Base-by-base conservation (phyloP, 306 rosid genomes). In the Citrullus colocynthis region DNA sequence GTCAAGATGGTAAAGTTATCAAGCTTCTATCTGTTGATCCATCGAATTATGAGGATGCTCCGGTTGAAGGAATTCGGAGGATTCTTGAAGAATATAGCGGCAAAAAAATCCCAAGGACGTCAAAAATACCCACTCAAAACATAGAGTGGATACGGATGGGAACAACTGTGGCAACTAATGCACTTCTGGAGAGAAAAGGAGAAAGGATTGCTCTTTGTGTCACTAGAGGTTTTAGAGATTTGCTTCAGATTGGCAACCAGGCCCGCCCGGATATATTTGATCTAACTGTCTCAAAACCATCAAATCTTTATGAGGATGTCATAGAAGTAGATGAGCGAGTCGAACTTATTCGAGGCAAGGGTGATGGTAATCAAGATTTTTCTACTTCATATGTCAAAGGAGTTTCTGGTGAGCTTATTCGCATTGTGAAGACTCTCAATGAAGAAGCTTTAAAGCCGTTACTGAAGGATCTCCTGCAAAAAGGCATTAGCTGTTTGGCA, bases 91-190 rank as follows among this genome's bases (percentile, higher is more conserved):
- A 94, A 24, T 90, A 77, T 75, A 82, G 79, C 0, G 89, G 95
- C 21, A 76, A 88, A 77, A 88, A 86, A 78, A 82, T 94, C 60
- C 82, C 93, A 0, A 85, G 97, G 57, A 76, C 75, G 80, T 82
- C 83, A 0, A 92, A 90, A 70, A 89, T 94, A 69, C 96, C 97
- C 7, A 92, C 97, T 0, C 91, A 89, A 80, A 91, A 85, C 84
- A 92, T 94, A 37, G 98, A 92, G 86, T 94, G 98, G 98, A 94
- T 94, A 80, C 84, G 98, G 83, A 94, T 94, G 97, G 98, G 98
- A 57, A 94, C 98, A 65, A 94, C 98, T 57, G 97, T 92, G 70
- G 97, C 97, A 3, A 94, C 97, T 17, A 94, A 94, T 85, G 97
- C 98, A 45, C 98, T 92, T 78, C 75, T 94, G 30, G 97, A 94